Evolutionary conservation across 495 filamentous ascomycete genomes (phyloP), one percentile per base, ranked within the genome.

Genomic region (Podospora australis): DNA sequence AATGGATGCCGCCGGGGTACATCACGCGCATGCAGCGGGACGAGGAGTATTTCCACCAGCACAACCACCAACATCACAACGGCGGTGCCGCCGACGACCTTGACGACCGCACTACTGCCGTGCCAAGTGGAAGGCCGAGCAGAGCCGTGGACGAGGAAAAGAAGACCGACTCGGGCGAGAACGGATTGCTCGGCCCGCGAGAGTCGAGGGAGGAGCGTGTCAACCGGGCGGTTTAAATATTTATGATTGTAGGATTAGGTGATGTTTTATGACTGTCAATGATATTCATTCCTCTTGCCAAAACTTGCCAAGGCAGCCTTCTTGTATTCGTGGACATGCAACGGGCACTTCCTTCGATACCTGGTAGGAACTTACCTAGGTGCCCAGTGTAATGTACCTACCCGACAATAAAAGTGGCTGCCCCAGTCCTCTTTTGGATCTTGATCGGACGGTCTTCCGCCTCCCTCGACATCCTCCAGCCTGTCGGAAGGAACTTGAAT

Each of bases 1-100:
- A 67, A 52, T 88, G 84, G 84, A 64, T 69, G 13, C 68, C 78
- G 11, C 77, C 77, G 1, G 74, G 59, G 14, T 65, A 67, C 26
- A 36, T 53, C 42, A 55, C 64, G 24, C 55, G 62, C 48, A 55
- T 47, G 49, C 19, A 56, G 41, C 51, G 60, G 28, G 53, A 66
- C 39, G 54, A 58, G 1, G 42, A 52, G 9, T 50, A 51, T 9
- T 57, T 57, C 41, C 23, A 32, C 8, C 16, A 41, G 19, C 25
- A 20, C 8, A 20, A 13, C 4, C 13, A 17, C 17, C 14, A 10
- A 2, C 20, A 16, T 24, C 36, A 7, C 14, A 35, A 3, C 9
- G 42, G 10, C 10, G n/a, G n/a, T n/a, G n/a, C n/a, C n/a, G 26
- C 16, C 1, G 42, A 46, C 2, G 43, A 50, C 17, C 3, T 44